These are phyloP conservation scores for Plasmodium gaboni DNA, from an alignment of 169 alveolate genomes.

Conservation along the genomic window DNA sequence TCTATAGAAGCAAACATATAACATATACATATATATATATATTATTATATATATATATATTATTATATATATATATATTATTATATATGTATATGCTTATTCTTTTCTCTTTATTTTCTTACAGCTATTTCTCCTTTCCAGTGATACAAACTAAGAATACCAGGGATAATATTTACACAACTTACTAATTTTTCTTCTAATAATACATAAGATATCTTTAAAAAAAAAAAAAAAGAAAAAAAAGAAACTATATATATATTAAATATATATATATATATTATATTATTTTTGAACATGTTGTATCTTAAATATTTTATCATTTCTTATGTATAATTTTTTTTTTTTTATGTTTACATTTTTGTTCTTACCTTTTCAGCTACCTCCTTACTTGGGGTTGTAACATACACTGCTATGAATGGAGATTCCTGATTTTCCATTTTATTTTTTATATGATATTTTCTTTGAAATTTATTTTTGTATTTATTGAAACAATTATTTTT, in stretches of 20 bases:
- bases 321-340: too few relatives aligned
- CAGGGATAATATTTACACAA: conserved; percentile 64
- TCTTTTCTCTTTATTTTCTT: not conserved
- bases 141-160: conserved; percentile 56
- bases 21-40: not conserved
- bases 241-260: not conserved
- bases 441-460: not conserved
- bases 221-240: not conserved
- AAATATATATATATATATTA: too few relatives aligned
- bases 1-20: conserved; percentile 10
- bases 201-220: conserved; percentile 46
- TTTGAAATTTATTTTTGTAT: not conserved
- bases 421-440: conserved; percentile 13
- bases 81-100: not conserved
- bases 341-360: not conserved
- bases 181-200: conserved; percentile 57
- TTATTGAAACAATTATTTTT: not conserved
- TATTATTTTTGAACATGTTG: too few relatives aligned
- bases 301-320: too few relatives aligned
- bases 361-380: conserved; percentile 51
- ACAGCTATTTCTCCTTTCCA: conserved; percentile 78
- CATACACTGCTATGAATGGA: conserved; percentile 58
- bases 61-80: not conserved
- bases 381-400: conserved; percentile 65
- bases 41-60: not conserved